phyloP scores from a whole-genome alignment of 768 basidiomycete species.

The Leccinum broughii region DNA sequence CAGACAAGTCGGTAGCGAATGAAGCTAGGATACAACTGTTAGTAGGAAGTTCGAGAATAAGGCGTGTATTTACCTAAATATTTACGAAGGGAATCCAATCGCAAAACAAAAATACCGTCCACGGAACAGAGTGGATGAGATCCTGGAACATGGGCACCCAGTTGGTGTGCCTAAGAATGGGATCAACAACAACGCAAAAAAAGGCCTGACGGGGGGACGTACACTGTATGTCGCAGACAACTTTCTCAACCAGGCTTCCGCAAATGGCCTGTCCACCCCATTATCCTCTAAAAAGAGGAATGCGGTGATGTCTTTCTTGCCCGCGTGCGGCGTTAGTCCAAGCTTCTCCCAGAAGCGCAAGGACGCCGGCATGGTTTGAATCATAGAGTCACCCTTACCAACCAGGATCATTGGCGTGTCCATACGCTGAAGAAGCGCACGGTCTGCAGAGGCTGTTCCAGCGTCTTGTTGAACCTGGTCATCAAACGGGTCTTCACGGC shows the following conservation, averaged over 20 bases:
- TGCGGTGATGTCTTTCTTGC: slow-evolving; percentile 66
- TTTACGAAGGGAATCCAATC: slow-evolving; percentile 73
- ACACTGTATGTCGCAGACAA: slow-evolving; percentile 62
- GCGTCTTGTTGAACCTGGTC: slow-evolving; percentile 3
- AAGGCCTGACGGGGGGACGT: slow-evolving; percentile 22
- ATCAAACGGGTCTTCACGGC: not conserved
- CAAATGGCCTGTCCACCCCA: slow-evolving; percentile 45
- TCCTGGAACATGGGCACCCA: slow-evolving; percentile 59
- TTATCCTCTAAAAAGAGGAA: slow-evolving; percentile 71
- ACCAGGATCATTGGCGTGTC: slow-evolving; percentile 62
- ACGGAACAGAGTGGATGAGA: slow-evolving; percentile 44
- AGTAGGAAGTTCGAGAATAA: not conserved
- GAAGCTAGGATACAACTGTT: slow-evolving; percentile 38
- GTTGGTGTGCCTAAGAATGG: slow-evolving; percentile 52
- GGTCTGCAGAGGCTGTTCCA: slow-evolving; percentile 8
- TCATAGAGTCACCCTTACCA: slow-evolving; percentile 64
- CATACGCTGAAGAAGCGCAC: slow-evolving; percentile 32
- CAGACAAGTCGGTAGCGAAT: slow-evolving; percentile 47
- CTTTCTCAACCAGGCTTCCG: slow-evolving; percentile 60
- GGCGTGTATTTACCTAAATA: slow-evolving; percentile 46
- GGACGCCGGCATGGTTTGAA: slow-evolving; percentile 71
- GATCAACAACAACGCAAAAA: slow-evolving; percentile 13
- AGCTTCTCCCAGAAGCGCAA: slow-evolving; percentile 87
- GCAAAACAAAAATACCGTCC: slow-evolving; percentile 62
- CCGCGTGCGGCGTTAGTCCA: slow-evolving; percentile 67